Evolutionary conservation across 768 basidiomycete species (phyloP), one percentile per base, ranked within the genome.

Genomic region (Pulveroboletus sp.): DNA sequence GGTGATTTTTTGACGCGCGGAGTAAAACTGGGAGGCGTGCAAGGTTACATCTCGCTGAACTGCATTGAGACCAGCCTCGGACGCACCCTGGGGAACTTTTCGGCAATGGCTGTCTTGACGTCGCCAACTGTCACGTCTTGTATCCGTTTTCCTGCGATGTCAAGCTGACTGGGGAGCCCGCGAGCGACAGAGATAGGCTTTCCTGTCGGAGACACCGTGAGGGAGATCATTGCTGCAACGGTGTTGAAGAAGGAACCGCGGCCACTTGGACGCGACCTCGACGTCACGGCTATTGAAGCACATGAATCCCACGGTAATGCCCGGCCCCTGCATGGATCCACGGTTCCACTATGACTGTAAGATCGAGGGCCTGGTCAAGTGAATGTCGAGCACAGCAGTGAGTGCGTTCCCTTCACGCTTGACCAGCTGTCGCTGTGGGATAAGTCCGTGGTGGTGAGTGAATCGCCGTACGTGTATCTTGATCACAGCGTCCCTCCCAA

Each of bases 1-100:
- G 1, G 82, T 73, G 11, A 96, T 66, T 59, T 85, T 86, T 63
- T 95, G 93, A 14, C 93, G 79, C 41, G 81, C 69, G 0, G 76
- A 60, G 50, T 82, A 77, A 56, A 94, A 80, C 93, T 96, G 55
- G 18, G 54, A 44, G 8, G 12, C 26, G 14, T 28, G 31, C 32
- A 32, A 53, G 26, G 47, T 52, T 27, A 55, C 47, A 33, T 37
- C 49, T 5, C 6, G 17, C 10, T 37, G 27, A 27, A 9, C n/a
- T n/a, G n/a, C 8, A n/a, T 18, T 12, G 28, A 40, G 6, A 14
- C 7, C 2, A 15, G 15, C 27, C 24, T 32, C 0, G 15, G 43
- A 55, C 59, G 45, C 50, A 77, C 83, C 59, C 70, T 72, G n/a
- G 81, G 81, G 55, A 72, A 76, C 51, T 76, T 77, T 42, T 71